Percentiles rank a stretch among this genome's conserved stretches.
These are phyloP conservation scores for Aspergillus intermedius DNA, from an alignment of 2,329 filamentous ascomycete species.

Conservation along the genomic window DNA sequence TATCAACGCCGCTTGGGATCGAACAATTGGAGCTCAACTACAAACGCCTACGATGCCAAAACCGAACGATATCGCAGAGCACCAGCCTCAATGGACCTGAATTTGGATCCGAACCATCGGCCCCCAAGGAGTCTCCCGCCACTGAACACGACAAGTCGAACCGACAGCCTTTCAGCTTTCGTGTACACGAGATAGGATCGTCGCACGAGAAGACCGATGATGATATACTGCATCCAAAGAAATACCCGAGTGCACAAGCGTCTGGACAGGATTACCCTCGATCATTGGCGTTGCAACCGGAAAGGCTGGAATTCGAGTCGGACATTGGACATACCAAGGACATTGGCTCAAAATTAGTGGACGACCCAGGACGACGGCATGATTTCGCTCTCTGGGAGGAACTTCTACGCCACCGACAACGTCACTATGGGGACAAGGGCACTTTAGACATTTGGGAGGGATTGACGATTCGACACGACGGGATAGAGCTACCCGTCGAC, in stretches of 20 bases:
- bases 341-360: conserved; percentile 34
- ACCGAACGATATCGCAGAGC: conserved; percentile 11
- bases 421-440: conserved; percentile 38
- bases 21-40: conserved; percentile 24
- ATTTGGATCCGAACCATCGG: conserved; percentile 1
- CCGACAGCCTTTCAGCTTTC: conserved; percentile 14
- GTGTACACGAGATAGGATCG: conserved; percentile 24
- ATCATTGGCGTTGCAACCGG: conserved; percentile 22
- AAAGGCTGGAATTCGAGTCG: conserved; percentile 37
- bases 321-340: conserved; percentile 31
- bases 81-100: conserved; percentile 3
- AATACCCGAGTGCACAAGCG: not conserved
- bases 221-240: not conserved
- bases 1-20: conserved; percentile 24
- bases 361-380: conserved; percentile 22
- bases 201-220: conserved; percentile 3
- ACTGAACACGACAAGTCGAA: conserved; percentile 1
- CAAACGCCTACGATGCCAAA: conserved; percentile 25
- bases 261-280: conserved; percentile 6
- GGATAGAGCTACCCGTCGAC: conserved; percentile 28
- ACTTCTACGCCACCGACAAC: conserved; percentile 38
- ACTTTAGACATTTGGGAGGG: conserved; percentile 38
- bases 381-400: conserved; percentile 42
- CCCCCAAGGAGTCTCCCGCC: conserved; percentile 2
- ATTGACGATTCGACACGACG: conserved; percentile 24